phyloP scores from a whole-genome alignment of 176 grass and related monocot genomes.

The Dactylis glomerata region DNA sequence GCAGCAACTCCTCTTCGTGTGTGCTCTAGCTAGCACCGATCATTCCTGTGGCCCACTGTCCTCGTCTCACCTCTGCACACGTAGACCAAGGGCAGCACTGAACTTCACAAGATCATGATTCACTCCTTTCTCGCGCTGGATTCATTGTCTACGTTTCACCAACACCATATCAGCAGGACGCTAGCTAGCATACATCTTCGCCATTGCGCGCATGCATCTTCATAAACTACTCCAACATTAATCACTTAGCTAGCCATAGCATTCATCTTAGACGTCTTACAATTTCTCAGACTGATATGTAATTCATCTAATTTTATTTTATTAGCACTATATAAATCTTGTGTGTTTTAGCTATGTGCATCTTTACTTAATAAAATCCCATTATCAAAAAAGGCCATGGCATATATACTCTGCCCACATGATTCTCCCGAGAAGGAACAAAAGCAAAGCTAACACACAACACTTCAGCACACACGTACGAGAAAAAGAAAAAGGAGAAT shows the following conservation, averaged over 20 bases:
- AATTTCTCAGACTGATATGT: too few species aligned
- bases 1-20: background rate
- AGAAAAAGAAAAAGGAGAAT: background rate
- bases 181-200: too few species aligned
- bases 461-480: too few species aligned
- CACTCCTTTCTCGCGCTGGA: background rate
- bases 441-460: constrained; percentile 1
- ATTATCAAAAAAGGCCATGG: too few species aligned
- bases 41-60: background rate
- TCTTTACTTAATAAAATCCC: too few species aligned
- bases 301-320: too few species aligned
- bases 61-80: background rate
- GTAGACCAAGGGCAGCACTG: background rate
- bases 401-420: background rate
- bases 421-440: background rate
- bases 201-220: background rate
- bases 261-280: too few species aligned
- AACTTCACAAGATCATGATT: background rate
- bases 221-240: background rate
- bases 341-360: too few species aligned
- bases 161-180: background rate
- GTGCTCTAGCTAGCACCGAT: background rate
- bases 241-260: too few species aligned
- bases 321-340: too few species aligned
- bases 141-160: background rate